Conservation (phyloP, 345 rosid genomes). For the Gossypium anomalum region DNA sequence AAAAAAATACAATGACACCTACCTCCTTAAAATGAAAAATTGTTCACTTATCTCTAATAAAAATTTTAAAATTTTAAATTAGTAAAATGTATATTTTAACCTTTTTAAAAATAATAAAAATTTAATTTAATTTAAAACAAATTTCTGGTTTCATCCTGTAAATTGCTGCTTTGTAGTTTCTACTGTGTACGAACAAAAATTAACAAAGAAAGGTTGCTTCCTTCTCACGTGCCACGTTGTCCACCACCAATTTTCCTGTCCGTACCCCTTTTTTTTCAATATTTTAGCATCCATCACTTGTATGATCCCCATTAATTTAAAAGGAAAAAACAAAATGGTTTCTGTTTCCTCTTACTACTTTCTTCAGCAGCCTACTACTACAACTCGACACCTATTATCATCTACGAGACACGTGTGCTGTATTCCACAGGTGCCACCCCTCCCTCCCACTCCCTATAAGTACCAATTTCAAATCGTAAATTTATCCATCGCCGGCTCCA, state of each 20-base stretch:
- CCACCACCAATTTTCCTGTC: neutral
- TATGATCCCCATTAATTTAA: too few species aligned
- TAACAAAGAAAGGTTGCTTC: neutral
- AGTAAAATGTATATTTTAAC: too few species aligned
- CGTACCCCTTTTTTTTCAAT: too few species aligned
- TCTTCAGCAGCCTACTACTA: neutral
- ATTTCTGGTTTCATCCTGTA: too few species aligned
- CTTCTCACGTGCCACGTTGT: neutral
- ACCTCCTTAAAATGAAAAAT: too few species aligned
- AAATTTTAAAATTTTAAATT: too few species aligned
- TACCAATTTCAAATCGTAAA: neutral
- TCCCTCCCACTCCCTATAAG: slow-evolving; percentile 16
- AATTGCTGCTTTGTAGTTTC: too few species aligned
- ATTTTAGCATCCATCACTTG: too few species aligned
- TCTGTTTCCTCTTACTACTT: neutral
- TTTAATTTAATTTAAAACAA: too few species aligned
- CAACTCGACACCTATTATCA: neutral
- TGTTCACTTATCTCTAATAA: accelerated
- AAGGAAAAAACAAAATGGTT: neutral
- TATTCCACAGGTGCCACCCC: slow-evolving; percentile 14
- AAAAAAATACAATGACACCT: too few species aligned
- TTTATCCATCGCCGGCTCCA: neutral
- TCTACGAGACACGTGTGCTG: slow-evolving; percentile 9
- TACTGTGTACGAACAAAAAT: too few species aligned
- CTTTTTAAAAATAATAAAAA: too few species aligned